These are phyloP conservation scores for Phytopythium chamaehyphon DNA, from an alignment of 352 stramenopile genomes.

Conservation along the genomic window DNA sequence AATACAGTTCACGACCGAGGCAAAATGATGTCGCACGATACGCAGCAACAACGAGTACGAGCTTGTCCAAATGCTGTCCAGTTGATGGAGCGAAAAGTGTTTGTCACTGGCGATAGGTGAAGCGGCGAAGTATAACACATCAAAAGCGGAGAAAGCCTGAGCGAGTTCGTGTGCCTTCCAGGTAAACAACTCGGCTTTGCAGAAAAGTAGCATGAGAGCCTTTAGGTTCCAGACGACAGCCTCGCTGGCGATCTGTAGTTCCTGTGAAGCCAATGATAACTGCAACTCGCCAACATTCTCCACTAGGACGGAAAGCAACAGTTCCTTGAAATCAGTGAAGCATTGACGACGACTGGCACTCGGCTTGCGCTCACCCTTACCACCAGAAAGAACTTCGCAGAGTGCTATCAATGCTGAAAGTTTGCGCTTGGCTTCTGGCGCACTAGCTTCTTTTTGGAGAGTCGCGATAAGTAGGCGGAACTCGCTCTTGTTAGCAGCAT, in stretches of 20 bases:
- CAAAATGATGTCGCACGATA: conserved; percentile 73
- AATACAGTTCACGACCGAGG: conserved; percentile 59
- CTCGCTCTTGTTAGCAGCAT: conserved; percentile 67
- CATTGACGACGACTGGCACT: conserved; percentile 37
- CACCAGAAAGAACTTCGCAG: conserved; percentile 32
- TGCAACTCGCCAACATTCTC: conserved; percentile 40
- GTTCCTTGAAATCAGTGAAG: conserved; percentile 50
- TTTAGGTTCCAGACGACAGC: conserved; percentile 52
- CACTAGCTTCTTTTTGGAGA: conserved; percentile 45
- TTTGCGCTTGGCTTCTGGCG: conserved; percentile 32
- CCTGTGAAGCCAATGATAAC: conserved; percentile 4
- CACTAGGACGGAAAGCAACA: conserved; percentile 38
- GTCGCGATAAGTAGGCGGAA: conserved; percentile 61
- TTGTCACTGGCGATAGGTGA: conserved; percentile 16
- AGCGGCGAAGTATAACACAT: conserved; percentile 37
- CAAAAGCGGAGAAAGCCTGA: conserved; percentile 63
- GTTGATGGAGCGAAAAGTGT: conserved; percentile 23
- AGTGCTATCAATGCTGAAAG: conserved; percentile 49
- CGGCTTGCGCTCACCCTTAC: conserved; percentile 56
- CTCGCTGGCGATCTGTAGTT: conserved; percentile 4
- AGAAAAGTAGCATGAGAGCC: conserved; percentile 63
- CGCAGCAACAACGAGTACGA: conserved; percentile 78
- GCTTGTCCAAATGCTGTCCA: conserved; percentile 74
- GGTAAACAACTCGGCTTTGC: conserved; percentile 74
- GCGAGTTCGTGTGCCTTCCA: conserved; percentile 73